These are phyloP conservation scores for Colletotrichum sp. DNA, from an alignment of 2,329 filamentous ascomycete genomes.

Conservation along the genomic window DNA sequence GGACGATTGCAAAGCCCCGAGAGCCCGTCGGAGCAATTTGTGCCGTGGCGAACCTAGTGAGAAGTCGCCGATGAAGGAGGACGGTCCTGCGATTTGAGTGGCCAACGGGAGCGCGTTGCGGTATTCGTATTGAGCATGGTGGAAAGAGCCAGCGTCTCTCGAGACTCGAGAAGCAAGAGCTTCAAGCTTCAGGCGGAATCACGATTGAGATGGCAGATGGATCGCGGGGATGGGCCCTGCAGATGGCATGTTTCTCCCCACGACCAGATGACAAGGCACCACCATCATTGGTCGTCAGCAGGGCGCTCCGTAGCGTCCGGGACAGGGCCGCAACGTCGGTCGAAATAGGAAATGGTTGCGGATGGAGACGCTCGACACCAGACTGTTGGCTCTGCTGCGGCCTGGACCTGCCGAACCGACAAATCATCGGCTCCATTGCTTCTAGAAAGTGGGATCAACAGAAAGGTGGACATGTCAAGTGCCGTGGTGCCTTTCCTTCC, in stretches of 20 bases:
- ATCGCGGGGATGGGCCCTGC: not conserved
- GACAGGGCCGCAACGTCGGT: constrained; percentile 1
- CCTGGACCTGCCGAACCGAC: not conserved
- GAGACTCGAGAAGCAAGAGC: not conserved
- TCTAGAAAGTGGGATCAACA: not conserved
- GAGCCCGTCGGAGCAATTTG: not conserved
- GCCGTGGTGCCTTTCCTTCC: not conserved
- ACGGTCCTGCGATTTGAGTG: not conserved
- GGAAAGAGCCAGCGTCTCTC: not conserved
- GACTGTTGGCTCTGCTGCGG: not conserved
- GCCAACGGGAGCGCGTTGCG: not conserved
- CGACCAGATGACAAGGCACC: not conserved
- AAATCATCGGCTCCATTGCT: not conserved
- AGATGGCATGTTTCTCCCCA: not conserved
- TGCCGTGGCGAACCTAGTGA: not conserved
- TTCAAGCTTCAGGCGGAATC: not conserved
- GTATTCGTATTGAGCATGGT: not conserved
- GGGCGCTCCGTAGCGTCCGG: constrained; percentile 4
- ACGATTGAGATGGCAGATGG: constrained; percentile 14
- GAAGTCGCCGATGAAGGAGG: not conserved
- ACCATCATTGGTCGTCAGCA: constrained; percentile 3
- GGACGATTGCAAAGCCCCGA: not conserved
- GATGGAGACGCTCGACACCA: not conserved
- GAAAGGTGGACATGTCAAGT: not conserved
- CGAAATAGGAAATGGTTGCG: constrained; percentile 20